These are phyloP conservation scores for Ceratocystis cubensis DNA, from an alignment of 2,329 filamentous ascomycete species.

Conservation along the genomic window DNA sequence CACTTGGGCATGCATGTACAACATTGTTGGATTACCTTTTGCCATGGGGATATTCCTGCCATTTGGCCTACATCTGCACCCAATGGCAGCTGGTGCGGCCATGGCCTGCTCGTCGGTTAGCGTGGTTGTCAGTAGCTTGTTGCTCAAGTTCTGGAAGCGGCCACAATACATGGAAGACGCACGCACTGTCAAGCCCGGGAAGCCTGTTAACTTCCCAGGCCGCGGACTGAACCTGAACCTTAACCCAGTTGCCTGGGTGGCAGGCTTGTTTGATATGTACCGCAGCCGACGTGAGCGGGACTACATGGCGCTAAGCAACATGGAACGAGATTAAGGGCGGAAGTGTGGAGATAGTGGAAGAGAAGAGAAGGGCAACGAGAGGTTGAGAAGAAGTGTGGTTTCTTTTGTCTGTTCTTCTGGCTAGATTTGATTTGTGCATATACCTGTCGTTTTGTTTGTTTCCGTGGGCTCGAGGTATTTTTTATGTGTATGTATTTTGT, in stretches of 20 bases:
- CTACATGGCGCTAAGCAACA: constrained; percentile 46
- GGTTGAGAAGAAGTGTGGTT: neutral
- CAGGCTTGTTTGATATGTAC: neutral
- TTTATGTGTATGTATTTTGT: neutral
- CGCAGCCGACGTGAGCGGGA: constrained; percentile 28
- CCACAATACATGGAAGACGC: constrained; percentile 77
- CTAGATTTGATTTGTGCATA: neutral
- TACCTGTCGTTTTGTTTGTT: neutral
- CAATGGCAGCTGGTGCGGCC: constrained; percentile 86
- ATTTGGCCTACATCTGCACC: constrained; percentile 74
- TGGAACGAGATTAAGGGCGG: constrained; percentile 30
- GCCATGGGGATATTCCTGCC: constrained; percentile 95
- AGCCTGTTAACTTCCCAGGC: constrained; percentile 33
- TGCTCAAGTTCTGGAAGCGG: constrained; percentile 75
- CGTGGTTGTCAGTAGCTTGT: constrained; percentile 70
- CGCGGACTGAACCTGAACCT: constrained; percentile 22
- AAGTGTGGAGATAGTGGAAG: neutral
- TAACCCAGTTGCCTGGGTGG: constrained; percentile 15
- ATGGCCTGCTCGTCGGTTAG: constrained; percentile 88
- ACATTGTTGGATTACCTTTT: constrained; percentile 78
- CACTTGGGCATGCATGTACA: constrained; percentile 86
- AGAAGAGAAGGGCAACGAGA: neutral
- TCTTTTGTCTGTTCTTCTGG: neutral
- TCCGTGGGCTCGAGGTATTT: neutral
- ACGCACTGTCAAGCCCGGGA: constrained; percentile 42